Conservation (phyloP, 2,329 filamentous ascomycete species). For the Stachybotrys chartarum region DNA sequence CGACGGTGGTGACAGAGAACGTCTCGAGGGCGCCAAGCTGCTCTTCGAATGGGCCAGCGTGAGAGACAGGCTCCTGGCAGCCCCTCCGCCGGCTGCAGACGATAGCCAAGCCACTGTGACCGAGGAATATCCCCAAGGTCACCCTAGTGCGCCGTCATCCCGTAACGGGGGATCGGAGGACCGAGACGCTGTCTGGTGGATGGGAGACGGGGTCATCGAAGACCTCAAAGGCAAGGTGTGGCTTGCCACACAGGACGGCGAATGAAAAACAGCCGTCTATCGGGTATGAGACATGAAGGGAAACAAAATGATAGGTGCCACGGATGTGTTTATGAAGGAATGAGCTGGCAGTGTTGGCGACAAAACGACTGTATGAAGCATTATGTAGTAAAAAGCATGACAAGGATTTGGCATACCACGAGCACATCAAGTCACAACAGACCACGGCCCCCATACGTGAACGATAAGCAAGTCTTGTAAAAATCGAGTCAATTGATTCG, state of each 20-base stretch:
- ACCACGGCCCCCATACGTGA: neutral
- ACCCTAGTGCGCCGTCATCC: constrained; percentile 12
- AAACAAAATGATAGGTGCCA: no score
- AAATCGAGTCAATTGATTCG: neutral
- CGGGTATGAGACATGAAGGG: no score
- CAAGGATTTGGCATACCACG: no score
- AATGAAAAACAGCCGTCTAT: constrained; percentile 4
- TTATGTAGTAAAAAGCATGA: no score
- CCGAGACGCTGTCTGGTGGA: constrained; percentile 41
- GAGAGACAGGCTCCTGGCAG: constrained; percentile 26
- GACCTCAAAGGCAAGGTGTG: constrained; percentile 48
- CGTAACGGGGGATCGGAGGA: constrained; percentile 13
- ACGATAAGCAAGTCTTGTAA: neutral
- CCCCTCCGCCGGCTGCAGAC: constrained; percentile 7
- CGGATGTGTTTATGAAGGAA: no score
- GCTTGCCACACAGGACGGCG: constrained; percentile 35
- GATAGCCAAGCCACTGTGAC: constrained; percentile 28
- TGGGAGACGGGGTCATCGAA: constrained; percentile 48
- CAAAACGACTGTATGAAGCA: no score
- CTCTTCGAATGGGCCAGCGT: constrained; percentile 51
- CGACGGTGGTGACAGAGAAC: constrained; percentile 30
- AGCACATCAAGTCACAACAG: no score
- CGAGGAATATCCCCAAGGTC: constrained; percentile 3
- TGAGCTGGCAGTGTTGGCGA: no score
- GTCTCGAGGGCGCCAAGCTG: constrained; percentile 40